phyloP scores from a whole-genome alignment of 2,329 filamentous ascomycete species.

The Monilinia fructigena region DNA sequence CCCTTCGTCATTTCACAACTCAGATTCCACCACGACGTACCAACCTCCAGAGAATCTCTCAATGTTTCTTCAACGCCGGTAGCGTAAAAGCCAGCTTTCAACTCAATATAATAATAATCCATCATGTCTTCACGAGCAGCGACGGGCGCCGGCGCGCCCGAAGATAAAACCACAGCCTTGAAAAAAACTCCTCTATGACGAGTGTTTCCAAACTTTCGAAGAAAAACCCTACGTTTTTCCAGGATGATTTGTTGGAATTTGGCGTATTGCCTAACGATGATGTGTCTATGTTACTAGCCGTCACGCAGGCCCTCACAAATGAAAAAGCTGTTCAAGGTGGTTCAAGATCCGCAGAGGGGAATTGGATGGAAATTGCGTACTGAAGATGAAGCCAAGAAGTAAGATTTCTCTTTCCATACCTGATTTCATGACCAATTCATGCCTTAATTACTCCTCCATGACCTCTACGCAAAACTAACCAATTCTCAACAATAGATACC shows the following conservation, averaged over 20 bases:
- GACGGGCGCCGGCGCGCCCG: background rate
- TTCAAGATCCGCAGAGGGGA: conserved; percentile 44
- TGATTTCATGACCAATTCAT: too few species aligned
- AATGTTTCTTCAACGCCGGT: conserved; percentile 31
- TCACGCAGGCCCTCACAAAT: conserved; percentile 57
- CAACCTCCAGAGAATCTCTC: conserved; percentile 18
- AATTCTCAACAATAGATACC: conserved; percentile 48
- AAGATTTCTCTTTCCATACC: conserved; percentile 32
- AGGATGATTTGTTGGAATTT: conserved; percentile 57
- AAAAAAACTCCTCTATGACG: conserved; percentile 36
- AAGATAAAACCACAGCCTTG: conserved; percentile 31
- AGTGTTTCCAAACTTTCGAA: conserved; percentile 30
- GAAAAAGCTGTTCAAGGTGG: conserved; percentile 58
- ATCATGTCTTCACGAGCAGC: conserved; percentile 19
- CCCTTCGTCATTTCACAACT: background rate
- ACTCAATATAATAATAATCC: background rate
- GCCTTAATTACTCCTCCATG: background rate
- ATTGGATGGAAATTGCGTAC: conserved; percentile 60
- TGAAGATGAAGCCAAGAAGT: conserved; percentile 62
- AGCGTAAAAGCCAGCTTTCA: conserved; percentile 26
- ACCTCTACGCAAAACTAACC: background rate
- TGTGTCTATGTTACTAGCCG: conserved; percentile 52
- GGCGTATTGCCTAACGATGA: conserved; percentile 58
- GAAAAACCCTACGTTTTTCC: conserved; percentile 49
- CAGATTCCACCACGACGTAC: background rate